Conservation (phyloP, 176 grass and related monocot genomes). For the Urochloa ruziziensis region DNA sequence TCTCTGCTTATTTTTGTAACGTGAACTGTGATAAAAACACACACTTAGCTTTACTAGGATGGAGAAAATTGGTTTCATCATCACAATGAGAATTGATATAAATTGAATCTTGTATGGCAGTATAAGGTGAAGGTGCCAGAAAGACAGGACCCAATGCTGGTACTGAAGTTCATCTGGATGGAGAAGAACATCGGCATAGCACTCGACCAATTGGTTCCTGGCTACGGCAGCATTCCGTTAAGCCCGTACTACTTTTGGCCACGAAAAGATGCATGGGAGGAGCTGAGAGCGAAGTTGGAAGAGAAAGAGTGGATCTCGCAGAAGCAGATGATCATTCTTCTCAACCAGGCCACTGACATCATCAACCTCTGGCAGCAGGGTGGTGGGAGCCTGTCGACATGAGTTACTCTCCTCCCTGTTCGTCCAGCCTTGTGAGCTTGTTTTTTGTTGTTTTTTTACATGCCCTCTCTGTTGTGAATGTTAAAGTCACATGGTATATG, state of each 20-base stretch:
- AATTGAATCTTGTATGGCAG: conserved; percentile 30
- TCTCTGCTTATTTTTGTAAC: background rate
- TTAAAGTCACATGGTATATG: conserved; percentile 9
- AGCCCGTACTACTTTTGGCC: conserved; percentile 93
- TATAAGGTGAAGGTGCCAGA: conserved; percentile 55
- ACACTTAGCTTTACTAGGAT: background rate
- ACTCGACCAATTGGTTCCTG: conserved; percentile 60
- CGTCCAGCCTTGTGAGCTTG: background rate
- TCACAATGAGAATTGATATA: background rate
- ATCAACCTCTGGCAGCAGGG: conserved; percentile 93
- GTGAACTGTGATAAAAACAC: background rate
- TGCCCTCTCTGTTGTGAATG: conserved; percentile 9
- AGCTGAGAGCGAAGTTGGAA: conserved; percentile 71
- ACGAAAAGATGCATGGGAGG: conserved; percentile 77
- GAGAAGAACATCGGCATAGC: conserved; percentile 84
- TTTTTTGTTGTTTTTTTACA: background rate
- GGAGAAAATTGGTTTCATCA: background rate
- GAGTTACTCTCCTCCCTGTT: conserved; percentile 11
- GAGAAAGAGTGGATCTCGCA: conserved; percentile 85
- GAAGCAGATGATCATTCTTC: conserved; percentile 77
- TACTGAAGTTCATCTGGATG: conserved; percentile 91
- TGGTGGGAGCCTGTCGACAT: conserved; percentile 44
- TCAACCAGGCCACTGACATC: conserved; percentile 86
- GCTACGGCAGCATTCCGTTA: conserved; percentile 66
- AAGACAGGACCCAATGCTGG: conserved; percentile 53